phyloP scores from a whole-genome alignment of 2,329 filamentous ascomycete species.

The Clonostachys rosea region DNA sequence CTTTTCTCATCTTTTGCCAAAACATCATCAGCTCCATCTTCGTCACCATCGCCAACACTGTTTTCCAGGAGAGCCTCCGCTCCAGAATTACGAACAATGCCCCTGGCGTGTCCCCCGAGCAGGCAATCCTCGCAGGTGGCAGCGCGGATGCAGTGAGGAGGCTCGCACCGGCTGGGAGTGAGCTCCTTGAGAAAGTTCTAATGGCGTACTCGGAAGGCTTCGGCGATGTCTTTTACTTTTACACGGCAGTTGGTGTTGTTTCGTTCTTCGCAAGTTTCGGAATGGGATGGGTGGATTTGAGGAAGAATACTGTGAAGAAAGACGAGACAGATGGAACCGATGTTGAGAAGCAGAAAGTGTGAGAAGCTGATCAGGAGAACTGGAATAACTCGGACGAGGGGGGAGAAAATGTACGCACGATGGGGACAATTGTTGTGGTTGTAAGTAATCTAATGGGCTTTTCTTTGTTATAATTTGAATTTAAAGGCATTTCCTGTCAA shows the following conservation, averaged over 20 bases:
- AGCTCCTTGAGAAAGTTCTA: not conserved
- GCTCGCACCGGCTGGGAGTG: constrained; percentile 26
- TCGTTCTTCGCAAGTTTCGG: constrained; percentile 5
- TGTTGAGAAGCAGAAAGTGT: too few relatives aligned
- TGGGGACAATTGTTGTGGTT: too few relatives aligned
- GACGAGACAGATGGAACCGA: too few relatives aligned
- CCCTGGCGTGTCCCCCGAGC: constrained; percentile 2
- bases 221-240: constrained; percentile 5
- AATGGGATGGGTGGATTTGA: constrained; percentile 10
- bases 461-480: too few relatives aligned
- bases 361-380: too few relatives aligned
- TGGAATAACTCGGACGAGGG: too few relatives aligned
- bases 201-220: constrained; percentile 5
- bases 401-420: too few relatives aligned
- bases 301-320: not conserved
- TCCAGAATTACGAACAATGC: constrained; percentile 1
- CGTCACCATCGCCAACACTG: constrained; percentile 19
- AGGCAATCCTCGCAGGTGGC: constrained; percentile 27
- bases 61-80: constrained; percentile 6
- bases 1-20: constrained; percentile 23
- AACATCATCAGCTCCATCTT: constrained; percentile 38
- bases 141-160: constrained; percentile 29
- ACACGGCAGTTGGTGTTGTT: constrained; percentile 1
- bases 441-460: too few relatives aligned
- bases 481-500: too few relatives aligned